Conservation (phyloP, 345 rosid species). For the Brassica carinata region DNA sequence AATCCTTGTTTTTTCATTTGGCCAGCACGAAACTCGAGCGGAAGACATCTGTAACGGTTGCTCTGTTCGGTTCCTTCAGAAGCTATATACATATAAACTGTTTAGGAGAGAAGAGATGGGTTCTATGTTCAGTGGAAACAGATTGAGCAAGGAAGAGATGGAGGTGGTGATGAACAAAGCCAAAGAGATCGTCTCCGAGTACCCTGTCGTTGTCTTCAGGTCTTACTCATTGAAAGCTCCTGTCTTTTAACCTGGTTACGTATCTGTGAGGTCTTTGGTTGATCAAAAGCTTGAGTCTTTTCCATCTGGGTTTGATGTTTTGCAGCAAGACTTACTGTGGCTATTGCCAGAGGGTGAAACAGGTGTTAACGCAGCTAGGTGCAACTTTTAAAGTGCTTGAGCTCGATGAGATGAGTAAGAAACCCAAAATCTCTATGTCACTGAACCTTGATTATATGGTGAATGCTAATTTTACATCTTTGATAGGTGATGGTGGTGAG, state of each 20-base stretch:
- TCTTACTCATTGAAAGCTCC: not conserved
- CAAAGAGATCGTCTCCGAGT: slow-evolving; percentile 57
- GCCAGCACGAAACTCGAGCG: slow-evolving; percentile 26
- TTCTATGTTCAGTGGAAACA: slow-evolving; percentile 45
- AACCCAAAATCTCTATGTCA: not conserved
- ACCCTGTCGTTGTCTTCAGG: slow-evolving; percentile 64
- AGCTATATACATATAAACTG: not conserved
- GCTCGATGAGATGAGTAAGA: slow-evolving; percentile 40
- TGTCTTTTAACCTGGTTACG: not conserved
- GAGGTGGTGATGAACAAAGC: slow-evolving; percentile 54
- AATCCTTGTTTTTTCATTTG: not conserved
- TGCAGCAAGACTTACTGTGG: slow-evolving; percentile 74
- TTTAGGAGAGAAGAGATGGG: slow-evolving; percentile 37
- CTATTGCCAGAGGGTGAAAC: slow-evolving; percentile 48
- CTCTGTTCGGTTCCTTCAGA: not conserved
- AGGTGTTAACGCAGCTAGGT: slow-evolving; percentile 35
- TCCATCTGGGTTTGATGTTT: not conserved
- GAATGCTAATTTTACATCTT: not conserved
- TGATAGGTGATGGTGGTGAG: slow-evolving; percentile 35
- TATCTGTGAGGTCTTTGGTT: not conserved
- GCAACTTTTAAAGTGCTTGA: slow-evolving; percentile 34
- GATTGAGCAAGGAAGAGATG: slow-evolving; percentile 48
- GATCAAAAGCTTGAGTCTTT: slow-evolving; percentile 16
- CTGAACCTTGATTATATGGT: not conserved
- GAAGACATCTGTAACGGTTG: slow-evolving; percentile 27